phyloP scores from a whole-genome alignment of 2,329 filamentous ascomycete species.

The Lecanicillium sp. region DNA sequence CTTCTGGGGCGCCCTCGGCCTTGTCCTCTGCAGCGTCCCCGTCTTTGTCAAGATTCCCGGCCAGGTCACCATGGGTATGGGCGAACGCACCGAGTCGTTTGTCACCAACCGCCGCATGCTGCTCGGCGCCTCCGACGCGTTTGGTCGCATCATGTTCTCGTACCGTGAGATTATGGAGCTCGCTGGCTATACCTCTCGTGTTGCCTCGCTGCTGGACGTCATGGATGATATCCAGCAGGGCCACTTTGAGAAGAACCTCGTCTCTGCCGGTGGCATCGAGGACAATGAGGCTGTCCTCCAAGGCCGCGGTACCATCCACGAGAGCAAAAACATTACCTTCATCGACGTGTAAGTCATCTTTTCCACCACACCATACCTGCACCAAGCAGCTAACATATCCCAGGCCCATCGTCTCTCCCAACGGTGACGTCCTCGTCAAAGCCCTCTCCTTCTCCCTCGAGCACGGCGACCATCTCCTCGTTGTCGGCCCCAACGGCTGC shows the following conservation, averaged over 20 bases:
- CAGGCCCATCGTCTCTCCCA: conserved; percentile 87
- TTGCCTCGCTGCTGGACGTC: conserved; percentile 81
- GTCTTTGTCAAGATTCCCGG: conserved; percentile 93
- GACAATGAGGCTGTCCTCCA: conserved; percentile 76
- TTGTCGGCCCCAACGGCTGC: conserved; percentile 94
- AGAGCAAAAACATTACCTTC: conserved; percentile 80
- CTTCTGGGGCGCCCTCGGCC: conserved; percentile 91
- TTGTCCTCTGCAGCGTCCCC: conserved; percentile 87
- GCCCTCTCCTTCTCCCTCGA: conserved; percentile 81
- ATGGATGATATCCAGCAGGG: conserved; percentile 90
- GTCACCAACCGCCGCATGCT: conserved; percentile 91
- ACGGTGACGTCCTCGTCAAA: conserved; percentile 84
- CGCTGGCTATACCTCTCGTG: conserved; percentile 88
- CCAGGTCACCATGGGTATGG: conserved; percentile 55
- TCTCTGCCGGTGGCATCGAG: conserved; percentile 77
- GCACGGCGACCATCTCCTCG: conserved; percentile 82
- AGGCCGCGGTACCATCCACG: conserved; percentile 72
- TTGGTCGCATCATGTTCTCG: conserved; percentile 93
- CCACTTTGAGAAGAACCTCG: conserved; percentile 92
- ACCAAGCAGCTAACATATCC: conserved; percentile 11
- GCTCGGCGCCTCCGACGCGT: conserved; percentile 88
- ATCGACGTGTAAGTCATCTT: conserved; percentile 58
- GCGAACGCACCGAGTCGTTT: conserved; percentile 68
- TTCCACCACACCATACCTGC: not conserved
- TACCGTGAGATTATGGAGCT: conserved; percentile 97